These are phyloP conservation scores for Polyplosphaeria fusca DNA, from an alignment of 495 filamentous ascomycete species.

Conservation along the genomic window DNA sequence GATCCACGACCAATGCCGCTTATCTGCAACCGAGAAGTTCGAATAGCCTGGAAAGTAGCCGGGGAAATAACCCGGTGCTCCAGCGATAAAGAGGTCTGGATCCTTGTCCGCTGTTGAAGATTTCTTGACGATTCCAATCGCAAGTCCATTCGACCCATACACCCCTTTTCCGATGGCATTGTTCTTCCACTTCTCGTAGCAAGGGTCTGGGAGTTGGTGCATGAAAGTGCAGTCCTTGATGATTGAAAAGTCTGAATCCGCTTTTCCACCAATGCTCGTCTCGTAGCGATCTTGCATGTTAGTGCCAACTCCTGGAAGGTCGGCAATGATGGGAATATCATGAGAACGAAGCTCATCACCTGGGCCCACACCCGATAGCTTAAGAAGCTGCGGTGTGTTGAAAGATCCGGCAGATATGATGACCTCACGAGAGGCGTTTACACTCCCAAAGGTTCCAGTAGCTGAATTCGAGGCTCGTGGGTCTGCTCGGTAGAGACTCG, in stretches of 20 bases:
- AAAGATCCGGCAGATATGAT: conserved; percentile 61
- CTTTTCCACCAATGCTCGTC: conserved; percentile 47
- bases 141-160: conserved; percentile 52
- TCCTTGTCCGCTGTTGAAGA: conserved; percentile 43
- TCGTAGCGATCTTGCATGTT: conserved; percentile 68
- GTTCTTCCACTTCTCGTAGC: conserved; percentile 48
- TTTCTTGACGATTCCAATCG: conserved; percentile 48
- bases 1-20: conserved; percentile 43
- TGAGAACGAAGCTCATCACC: conserved; percentile 45
- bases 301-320: conserved; percentile 61
- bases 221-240: conserved; percentile 51
- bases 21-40: conserved; percentile 33
- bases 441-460: conserved; percentile 46
- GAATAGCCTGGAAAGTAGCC: conserved; percentile 51
- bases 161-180: conserved; percentile 43
- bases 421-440: conserved; percentile 56
- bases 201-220: conserved; percentile 46
- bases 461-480: conserved; percentile 39
- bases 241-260: conserved; percentile 39
- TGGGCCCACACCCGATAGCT: conserved; percentile 61
- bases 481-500: conserved; percentile 57
- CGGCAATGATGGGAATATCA: conserved; percentile 50
- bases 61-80: conserved; percentile 52
- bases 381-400: conserved; percentile 62
- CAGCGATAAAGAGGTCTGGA: conserved; percentile 53